Percentiles rank a stretch among this genome's conserved stretches.
Evolutionary conservation across 345 rosid species (phyloP).

Genomic region (Melaleuca alternifolia): DNA sequence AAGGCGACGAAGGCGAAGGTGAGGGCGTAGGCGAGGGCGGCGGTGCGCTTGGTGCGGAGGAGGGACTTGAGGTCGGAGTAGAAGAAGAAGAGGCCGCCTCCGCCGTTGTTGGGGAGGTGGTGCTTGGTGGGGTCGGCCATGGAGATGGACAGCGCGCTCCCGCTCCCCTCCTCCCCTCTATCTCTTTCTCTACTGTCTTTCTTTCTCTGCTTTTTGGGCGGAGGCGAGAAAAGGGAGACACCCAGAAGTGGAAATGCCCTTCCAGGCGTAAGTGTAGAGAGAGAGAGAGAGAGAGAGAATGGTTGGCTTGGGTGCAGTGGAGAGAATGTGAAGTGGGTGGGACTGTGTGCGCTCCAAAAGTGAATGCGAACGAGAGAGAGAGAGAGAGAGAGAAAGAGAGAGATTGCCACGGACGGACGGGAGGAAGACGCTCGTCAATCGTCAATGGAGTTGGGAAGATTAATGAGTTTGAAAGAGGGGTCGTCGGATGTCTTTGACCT

Average conservation of each 20-base stretch:
- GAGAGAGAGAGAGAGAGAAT: background rate
- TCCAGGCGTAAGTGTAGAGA: background rate
- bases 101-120: constrained; percentile 8
- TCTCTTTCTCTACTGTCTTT: background rate
- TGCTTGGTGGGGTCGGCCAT: constrained; percentile 65
- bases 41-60: constrained; percentile 40
- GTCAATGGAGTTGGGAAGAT: background rate
- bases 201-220: background rate
- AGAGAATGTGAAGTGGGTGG: background rate
- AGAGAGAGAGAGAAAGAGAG: background rate
- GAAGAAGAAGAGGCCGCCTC: constrained; percentile 28
- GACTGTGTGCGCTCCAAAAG: background rate
- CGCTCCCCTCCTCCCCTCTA: background rate
- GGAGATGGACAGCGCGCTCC: background rate
- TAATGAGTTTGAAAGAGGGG: background rate
- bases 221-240: background rate
- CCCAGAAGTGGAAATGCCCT: background rate
- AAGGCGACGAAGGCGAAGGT: constrained; percentile 53
- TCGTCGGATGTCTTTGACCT: background rate
- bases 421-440: background rate
- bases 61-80: constrained; percentile 28
- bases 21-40: constrained; percentile 53
- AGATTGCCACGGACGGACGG: background rate
- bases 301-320: background rate
- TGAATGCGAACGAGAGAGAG: background rate